A percentile compares a stretch with the other conserved stretches of the same genome.
Evolutionary conservation across 441 rosid genomes (phyloP).

Genomic region (Jatropha multifida): DNA sequence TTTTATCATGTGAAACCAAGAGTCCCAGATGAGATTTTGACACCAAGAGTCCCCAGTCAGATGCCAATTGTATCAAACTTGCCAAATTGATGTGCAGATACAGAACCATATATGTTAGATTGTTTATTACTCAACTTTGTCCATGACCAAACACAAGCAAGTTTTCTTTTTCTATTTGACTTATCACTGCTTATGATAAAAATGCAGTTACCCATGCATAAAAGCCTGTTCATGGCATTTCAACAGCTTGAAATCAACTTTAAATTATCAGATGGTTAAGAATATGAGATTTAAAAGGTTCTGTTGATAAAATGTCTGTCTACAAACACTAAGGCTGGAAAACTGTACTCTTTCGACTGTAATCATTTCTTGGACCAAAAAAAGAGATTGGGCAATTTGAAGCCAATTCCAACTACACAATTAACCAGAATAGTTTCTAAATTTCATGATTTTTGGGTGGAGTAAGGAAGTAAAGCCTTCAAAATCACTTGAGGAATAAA

Average conservation of each 20-base stretch:
- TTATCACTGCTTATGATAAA: not conserved
- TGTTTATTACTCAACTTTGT: not conserved
- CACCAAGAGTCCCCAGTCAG: too few species aligned
- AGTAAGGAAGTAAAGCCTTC: not conserved
- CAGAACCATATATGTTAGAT: not conserved
- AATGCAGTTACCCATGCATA: not conserved
- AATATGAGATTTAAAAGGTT: not conserved
- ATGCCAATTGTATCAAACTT: too few species aligned
- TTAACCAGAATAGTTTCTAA: not conserved
- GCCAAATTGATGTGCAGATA: too few species aligned
- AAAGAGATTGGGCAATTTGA: not conserved
- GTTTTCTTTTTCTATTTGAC: not conserved
- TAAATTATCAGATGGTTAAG: not conserved
- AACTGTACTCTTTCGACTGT: too few species aligned
- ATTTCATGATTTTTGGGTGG: not conserved
- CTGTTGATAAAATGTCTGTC: not conserved
- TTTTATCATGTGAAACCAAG: not conserved
- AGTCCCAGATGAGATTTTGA: too few species aligned
- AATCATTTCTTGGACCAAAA: not conserved
- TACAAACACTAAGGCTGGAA: not conserved
- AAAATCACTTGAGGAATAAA: too few species aligned
- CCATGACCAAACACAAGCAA: not conserved
- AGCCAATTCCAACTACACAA: not conserved
- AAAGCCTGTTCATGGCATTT: not conserved
- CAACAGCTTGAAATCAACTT: not conserved